Evolutionary conservation across 2,329 filamentous ascomycete genomes (phyloP), one percentile per base, ranked within the genome.

Genomic region (Sclerotinia trifoliorum): DNA sequence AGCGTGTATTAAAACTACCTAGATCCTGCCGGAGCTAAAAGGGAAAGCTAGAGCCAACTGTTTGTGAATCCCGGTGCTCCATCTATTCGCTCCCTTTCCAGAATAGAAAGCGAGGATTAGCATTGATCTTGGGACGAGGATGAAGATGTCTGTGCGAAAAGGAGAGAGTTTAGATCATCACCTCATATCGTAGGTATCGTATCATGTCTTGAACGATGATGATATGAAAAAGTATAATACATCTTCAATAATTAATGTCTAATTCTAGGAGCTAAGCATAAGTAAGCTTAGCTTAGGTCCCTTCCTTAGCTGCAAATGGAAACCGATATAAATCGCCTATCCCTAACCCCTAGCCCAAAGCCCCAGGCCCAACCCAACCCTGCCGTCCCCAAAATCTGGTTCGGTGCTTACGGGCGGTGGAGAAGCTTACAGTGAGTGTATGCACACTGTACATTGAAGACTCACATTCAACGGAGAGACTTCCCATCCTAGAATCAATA

Each of bases 381-480:
- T 35, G 21, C 29, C 29, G 29, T 56, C 57, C 57, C 57, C 24
- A 60, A 60, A 32, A 44, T 60, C 11, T n/a, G 57, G 57, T 60
- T 44, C 57, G 13, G 42, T 29, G 39, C 57, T 60, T 46, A 32
- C 42, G 21, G 24, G 32, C 42, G 21, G 42, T 60, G 54, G 54
- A 35, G 19, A 11, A 3, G 57, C 42, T 29, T 46, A 32, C 13
- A 21, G 39, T 32, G 10, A 39, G 11, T 39, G 39, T 42, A 42
- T 42, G 57, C 26, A 26, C 26, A 60, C 6, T 32, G 32, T 32
- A 32, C 32, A 32, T 5, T 32, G 17, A 56, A 21, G 29, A n/a
- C 10, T 35, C 29, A 42, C 39, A 42, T 15, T 15, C 13, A 15
- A 17, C 39, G 39, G 39, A 42, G 39, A 17, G 39, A 42, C 39